A percentile compares a stretch with the other conserved stretches of the same genome.
These are phyloP conservation scores for Neltuma alba DNA, from an alignment of 306 rosid genomes.

Conservation along the genomic window DNA sequence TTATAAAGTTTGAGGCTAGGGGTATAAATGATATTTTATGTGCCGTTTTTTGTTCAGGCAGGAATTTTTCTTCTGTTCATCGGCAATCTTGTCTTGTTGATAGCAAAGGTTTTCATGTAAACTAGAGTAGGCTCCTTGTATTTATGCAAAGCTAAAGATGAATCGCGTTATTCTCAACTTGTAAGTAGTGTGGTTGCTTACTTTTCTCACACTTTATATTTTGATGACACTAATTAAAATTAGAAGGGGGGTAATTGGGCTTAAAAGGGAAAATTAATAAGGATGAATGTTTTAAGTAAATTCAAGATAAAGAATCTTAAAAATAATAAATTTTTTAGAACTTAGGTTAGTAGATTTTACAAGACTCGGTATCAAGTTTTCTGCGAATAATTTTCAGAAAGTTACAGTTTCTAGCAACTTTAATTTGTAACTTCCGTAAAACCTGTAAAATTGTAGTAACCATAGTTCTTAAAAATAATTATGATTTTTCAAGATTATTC, in stretches of 20 bases:
- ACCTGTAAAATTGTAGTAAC: not conserved
- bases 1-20: not conserved
- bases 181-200: not conserved
- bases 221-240: too few relatives aligned
- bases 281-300: not conserved
- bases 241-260: too few relatives aligned
- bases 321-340: not conserved
- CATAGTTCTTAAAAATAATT: not conserved
- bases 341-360: not conserved
- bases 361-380: not conserved
- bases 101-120: too few relatives aligned
- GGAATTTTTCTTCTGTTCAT: not conserved
- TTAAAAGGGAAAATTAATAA: too few relatives aligned
- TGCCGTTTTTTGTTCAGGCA: not conserved
- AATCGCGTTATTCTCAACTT: not conserved
- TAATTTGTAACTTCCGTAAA: not conserved
- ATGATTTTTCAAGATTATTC: not conserved
- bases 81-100: not conserved
- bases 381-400: not conserved
- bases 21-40: not conserved
- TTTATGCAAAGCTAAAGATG: not conserved
- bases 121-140: not conserved
- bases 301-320: too few relatives aligned
- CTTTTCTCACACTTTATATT: too few relatives aligned
- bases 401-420: not conserved